phyloP scores from a whole-genome alignment of 148 eudicot genomes.

The Pharnaceum exiguum region DNA sequence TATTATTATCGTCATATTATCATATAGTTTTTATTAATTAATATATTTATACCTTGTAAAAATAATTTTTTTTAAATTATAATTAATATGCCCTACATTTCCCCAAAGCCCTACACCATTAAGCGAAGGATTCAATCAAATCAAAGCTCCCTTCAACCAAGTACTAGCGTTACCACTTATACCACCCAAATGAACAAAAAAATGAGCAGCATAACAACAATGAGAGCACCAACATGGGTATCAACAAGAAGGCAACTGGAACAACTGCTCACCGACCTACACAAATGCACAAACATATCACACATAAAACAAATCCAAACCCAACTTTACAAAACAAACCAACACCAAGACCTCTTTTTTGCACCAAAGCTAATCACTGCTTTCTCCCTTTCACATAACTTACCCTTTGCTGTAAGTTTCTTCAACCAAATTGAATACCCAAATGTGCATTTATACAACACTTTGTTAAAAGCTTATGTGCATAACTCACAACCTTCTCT shows the following conservation, averaged over 20 bases:
- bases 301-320: slow-evolving; percentile 73
- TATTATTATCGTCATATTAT: too few species aligned
- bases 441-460: slow-evolving; percentile 60
- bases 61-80: too few species aligned
- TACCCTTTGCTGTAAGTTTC: slow-evolving; percentile 37
- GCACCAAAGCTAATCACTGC: slow-evolving; percentile 66
- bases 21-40: too few species aligned
- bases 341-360: slow-evolving; percentile 52
- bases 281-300: slow-evolving; percentile 51
- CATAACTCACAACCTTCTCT: slow-evolving; percentile 30
- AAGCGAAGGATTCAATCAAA: too few species aligned
- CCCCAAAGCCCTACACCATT: too few species aligned
- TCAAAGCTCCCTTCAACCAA: too few species aligned
- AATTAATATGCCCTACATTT: too few species aligned
- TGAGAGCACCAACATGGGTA: slow-evolving; percentile 61
- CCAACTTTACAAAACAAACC: slow-evolving; percentile 49
- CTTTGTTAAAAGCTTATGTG: slow-evolving; percentile 52
- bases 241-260: slow-evolving; percentile 71
- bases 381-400: slow-evolving; percentile 47
- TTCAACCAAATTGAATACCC: slow-evolving; percentile 54
- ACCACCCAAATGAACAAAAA: too few species aligned
- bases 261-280: slow-evolving; percentile 50
- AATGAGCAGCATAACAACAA: slow-evolving; percentile 34
- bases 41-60: too few species aligned
- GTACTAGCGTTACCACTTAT: too few species aligned